phyloP scores from a whole-genome alignment of 208 protist genomes.

The Wallacemonas collosoma region DNA sequence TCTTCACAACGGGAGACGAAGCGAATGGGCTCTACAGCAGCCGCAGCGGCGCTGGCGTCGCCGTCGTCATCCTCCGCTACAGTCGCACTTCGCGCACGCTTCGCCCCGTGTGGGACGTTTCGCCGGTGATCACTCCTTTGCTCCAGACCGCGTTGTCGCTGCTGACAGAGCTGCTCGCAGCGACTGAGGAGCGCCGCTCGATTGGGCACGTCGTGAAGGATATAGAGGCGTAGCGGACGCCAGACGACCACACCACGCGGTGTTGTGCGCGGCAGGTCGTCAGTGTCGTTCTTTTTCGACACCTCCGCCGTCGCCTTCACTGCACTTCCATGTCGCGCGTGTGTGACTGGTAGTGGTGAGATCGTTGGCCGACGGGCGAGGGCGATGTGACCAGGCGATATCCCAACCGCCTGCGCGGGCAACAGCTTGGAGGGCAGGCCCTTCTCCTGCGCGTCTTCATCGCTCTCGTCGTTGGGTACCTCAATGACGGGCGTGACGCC shows the following conservation, averaged over 20 bases:
- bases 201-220: slow-evolving; percentile 42
- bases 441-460: not conserved
- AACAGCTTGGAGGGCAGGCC: not conserved
- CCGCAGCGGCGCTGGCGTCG: not conserved
- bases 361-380: not conserved
- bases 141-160: not conserved
- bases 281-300: not conserved
- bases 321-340: too few relatives aligned
- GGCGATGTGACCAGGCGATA: not conserved
- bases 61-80: not conserved
- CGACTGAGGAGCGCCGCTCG: slow-evolving; percentile 26
- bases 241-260: not conserved
- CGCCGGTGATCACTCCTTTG: too few relatives aligned
- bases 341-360: not conserved
- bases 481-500: not conserved
- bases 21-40: slow-evolving; percentile 4
- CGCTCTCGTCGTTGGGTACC: not conserved
- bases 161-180: slow-evolving; percentile 16
- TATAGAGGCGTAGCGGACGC: slow-evolving; percentile 27
- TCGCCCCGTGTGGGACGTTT: not conserved
- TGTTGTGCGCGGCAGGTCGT: not conserved
- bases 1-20: slow-evolving; percentile 40
- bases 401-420: not conserved
- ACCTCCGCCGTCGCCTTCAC: too few relatives aligned
- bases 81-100: not conserved